Evolutionary conservation across 768 basidiomycete genomes (phyloP).

Genomic region (Epithele typhae): DNA sequence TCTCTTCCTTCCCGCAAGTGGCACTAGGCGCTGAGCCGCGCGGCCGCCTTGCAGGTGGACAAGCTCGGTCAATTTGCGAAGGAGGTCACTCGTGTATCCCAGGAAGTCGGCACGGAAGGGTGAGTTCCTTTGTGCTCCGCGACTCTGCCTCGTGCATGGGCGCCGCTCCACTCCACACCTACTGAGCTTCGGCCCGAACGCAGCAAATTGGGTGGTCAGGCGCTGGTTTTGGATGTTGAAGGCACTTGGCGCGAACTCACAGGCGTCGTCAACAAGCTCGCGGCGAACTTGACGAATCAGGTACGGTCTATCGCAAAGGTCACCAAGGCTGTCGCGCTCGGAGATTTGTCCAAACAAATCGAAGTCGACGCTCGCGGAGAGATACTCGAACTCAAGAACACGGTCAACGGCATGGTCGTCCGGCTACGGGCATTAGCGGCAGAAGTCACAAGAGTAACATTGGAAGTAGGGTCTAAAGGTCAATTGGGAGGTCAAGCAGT

Average conservation of each 20-base stretch:
- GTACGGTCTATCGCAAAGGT: constrained; percentile 57
- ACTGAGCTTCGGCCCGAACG: constrained; percentile 6
- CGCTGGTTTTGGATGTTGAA: constrained; percentile 82
- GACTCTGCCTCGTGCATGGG: too few species aligned
- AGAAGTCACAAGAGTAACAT: constrained; percentile 79
- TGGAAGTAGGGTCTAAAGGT: constrained; percentile 85
- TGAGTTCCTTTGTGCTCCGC: constrained; percentile 6
- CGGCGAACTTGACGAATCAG: constrained; percentile 66
- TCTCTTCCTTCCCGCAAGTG: constrained; percentile 10
- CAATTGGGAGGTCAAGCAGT: constrained; percentile 86
- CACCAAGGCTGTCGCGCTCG: constrained; percentile 77
- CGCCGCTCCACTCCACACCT: background rate
- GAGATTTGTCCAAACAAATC: constrained; percentile 87
- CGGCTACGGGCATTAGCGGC: constrained; percentile 62
- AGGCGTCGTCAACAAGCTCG: constrained; percentile 77
- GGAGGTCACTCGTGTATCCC: constrained; percentile 82
- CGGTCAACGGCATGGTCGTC: constrained; percentile 50
- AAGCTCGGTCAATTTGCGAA: constrained; percentile 84
- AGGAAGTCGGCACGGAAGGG: constrained; percentile 78
- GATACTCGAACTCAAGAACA: constrained; percentile 75
- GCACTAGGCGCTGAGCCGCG: constrained; percentile 9
- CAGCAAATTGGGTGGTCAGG: constrained; percentile 81
- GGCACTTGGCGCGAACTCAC: constrained; percentile 88
- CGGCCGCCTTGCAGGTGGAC: constrained; percentile 44
- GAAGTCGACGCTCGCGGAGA: constrained; percentile 90